A percentile compares a stretch with the other conserved stretches of the same genome.
phyloP scores from a whole-genome alignment of 306 rosid genomes.

The Acacia melanoxylon region DNA sequence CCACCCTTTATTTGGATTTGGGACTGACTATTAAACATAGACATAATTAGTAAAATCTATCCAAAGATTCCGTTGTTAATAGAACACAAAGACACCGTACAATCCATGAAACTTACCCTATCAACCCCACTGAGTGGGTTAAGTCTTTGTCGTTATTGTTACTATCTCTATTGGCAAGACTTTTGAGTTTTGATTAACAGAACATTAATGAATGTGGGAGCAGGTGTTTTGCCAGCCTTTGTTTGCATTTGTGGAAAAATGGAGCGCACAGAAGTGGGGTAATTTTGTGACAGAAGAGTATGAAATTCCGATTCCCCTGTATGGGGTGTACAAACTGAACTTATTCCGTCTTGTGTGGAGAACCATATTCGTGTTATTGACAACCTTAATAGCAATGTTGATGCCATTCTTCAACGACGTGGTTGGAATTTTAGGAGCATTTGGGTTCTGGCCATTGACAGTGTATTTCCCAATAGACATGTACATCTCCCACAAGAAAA shows the following conservation, averaged over 20 bases:
- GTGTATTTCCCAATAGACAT: slow-evolving; percentile 75
- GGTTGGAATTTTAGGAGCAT: slow-evolving; percentile 79
- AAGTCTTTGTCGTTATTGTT: not conserved
- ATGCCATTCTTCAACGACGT: slow-evolving; percentile 83
- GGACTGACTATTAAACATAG: too few relatives aligned
- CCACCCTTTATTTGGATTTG: too few relatives aligned
- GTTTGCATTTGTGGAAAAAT: slow-evolving; percentile 74
- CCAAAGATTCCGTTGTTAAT: too few relatives aligned
- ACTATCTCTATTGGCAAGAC: not conserved
- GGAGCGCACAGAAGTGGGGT: slow-evolving; percentile 55
- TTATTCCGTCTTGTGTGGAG: slow-evolving; percentile 66
- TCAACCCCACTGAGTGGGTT: too few relatives aligned
- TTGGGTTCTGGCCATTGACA: slow-evolving; percentile 80
- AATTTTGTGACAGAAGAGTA: slow-evolving; percentile 52
- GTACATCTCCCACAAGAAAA: slow-evolving; percentile 67
- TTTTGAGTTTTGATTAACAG: not conserved
- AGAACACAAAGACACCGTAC: too few relatives aligned
- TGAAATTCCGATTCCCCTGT: slow-evolving; percentile 53
- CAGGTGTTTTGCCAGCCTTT: slow-evolving; percentile 70
- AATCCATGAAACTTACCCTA: too few relatives aligned
- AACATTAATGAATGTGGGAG: not conserved
- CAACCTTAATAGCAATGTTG: slow-evolving; percentile 69
- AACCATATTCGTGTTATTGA: slow-evolving; percentile 54
- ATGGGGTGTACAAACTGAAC: slow-evolving; percentile 55
- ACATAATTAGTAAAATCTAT: too few relatives aligned